Evolutionary conservation across 345 rosid species (phyloP).

Genomic region (Streptanthus diversifolius): DNA sequence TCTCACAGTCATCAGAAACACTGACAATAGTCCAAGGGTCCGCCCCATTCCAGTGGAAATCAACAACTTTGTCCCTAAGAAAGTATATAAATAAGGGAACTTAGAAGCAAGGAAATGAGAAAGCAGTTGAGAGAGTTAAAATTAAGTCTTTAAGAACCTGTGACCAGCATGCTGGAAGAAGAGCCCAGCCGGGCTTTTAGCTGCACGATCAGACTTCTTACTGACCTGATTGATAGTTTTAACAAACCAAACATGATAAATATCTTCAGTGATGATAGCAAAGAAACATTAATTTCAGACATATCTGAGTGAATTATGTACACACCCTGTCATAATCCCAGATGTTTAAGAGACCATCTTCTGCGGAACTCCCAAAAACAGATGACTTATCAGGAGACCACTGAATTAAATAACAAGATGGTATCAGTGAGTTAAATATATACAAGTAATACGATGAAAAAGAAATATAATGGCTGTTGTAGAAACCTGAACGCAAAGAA

Average conservation of each 20-base stretch:
- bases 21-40: slow-evolving; percentile 98
- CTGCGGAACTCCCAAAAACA: slow-evolving; percentile 39
- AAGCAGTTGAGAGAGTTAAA: background rate
- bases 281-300: background rate
- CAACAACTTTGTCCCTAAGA: slow-evolving; percentile 89
- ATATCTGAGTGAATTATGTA: background rate
- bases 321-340: slow-evolving; percentile 41
- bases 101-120: slow-evolving; percentile 8
- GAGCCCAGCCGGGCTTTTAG: slow-evolving; percentile 36
- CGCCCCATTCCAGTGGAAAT: slow-evolving; percentile 82
- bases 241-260: slow-evolving; percentile 1
- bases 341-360: slow-evolving; percentile 41
- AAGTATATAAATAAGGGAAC: background rate
- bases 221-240: slow-evolving; percentile 20
- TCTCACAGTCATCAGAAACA: slow-evolving; percentile 95
- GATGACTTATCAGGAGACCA: slow-evolving; percentile 45
- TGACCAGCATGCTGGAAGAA: slow-evolving; percentile 46
- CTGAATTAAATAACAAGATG: slow-evolving; percentile 17
- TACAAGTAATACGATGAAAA: background rate
- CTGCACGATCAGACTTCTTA: slow-evolving; percentile 32
- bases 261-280: background rate
- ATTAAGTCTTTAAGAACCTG: slow-evolving; percentile 23
- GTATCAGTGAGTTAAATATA: background rate
- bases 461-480: background rate
- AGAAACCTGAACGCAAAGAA: slow-evolving; percentile 84